phyloP scores from a whole-genome alignment of 441 rosid genomes.

The Pelargonium citronellum region DNA sequence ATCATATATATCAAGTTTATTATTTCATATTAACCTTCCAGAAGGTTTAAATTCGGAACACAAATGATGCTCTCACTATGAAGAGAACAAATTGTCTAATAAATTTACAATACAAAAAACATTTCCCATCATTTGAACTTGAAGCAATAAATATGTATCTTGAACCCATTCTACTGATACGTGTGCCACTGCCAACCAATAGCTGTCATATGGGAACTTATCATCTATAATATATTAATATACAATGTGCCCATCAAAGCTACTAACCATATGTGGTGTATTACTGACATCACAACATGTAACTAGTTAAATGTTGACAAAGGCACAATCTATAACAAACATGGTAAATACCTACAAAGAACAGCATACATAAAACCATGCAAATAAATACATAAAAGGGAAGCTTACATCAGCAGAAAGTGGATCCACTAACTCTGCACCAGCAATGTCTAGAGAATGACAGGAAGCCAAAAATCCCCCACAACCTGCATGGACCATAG shows the following conservation, averaged over 20 bases:
- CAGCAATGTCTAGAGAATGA: constrained; percentile 94
- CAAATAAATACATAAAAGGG: not conserved
- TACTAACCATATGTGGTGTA: not conserved
- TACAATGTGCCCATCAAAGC: constrained; percentile 1
- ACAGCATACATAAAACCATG: not conserved
- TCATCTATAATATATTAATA: not conserved
- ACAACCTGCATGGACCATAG: constrained; percentile 97
- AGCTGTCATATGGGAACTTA: not conserved
- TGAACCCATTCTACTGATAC: not conserved
- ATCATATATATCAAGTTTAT: not conserved
- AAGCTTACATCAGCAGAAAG: constrained; percentile 88
- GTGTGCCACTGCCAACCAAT: not conserved
- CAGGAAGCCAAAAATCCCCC: constrained; percentile 97
- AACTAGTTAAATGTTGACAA: not conserved
- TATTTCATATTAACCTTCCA: not conserved
- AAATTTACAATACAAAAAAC: too few relatives aligned
- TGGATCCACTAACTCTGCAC: constrained; percentile 91
- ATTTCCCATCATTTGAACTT: too few relatives aligned
- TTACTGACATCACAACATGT: not conserved
- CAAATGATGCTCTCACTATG: not conserved
- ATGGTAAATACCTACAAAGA: not conserved
- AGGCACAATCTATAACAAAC: not conserved
- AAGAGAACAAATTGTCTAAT: too few relatives aligned
- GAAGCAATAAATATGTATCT: not conserved
- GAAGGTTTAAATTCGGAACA: not conserved